These are phyloP conservation scores for Xanthoceras sorbifolium DNA, from an alignment of 345 rosid genomes.

Conservation along the genomic window DNA sequence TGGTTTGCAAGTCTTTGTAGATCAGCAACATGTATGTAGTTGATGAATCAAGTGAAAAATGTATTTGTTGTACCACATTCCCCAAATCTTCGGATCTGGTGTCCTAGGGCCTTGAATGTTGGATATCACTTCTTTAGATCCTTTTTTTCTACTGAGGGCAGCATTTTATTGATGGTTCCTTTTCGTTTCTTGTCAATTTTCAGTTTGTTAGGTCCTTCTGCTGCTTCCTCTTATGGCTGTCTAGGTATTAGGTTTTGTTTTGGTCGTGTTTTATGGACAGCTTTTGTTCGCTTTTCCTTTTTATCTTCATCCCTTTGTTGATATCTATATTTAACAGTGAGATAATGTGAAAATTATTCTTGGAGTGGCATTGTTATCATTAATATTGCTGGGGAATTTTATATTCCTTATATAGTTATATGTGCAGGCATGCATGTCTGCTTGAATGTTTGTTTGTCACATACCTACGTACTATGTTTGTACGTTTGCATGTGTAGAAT, in stretches of 20 bases:
- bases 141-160: not conserved
- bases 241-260: not conserved
- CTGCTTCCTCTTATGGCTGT: not conserved
- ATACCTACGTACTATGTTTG: too few relatives aligned
- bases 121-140: not conserved
- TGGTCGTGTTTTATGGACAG: not conserved
- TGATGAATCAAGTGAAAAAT: constrained; percentile 7
- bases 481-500: not conserved
- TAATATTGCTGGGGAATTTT: not conserved
- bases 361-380: not conserved
- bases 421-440: not conserved
- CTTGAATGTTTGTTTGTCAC: not conserved
- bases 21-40: not conserved
- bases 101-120: not conserved
- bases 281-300: not conserved
- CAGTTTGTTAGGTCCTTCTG: not conserved
- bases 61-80: not conserved
- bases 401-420: not conserved
- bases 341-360: not conserved
- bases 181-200: not conserved
- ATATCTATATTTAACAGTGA: not conserved
- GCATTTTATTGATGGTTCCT: not conserved
- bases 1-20: not conserved
- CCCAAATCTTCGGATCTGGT: not conserved
- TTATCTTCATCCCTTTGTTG: not conserved